phyloP scores from a whole-genome alignment of 371 early-diverging fungal species.

The Actinomortierella wolfii region DNA sequence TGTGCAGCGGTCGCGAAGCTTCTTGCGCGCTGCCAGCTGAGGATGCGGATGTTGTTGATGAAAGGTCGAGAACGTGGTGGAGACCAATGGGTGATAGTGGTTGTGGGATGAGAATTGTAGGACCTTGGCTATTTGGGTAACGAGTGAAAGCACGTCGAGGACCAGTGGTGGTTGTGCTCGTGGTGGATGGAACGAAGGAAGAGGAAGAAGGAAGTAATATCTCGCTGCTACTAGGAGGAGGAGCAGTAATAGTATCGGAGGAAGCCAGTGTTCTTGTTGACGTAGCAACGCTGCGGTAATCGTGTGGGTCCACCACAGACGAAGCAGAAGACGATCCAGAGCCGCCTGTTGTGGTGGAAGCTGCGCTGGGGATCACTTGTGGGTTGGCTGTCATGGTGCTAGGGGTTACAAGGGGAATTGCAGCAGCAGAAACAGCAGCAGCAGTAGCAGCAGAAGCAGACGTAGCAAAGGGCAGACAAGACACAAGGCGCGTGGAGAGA shows the following conservation, averaged over 20 bases:
- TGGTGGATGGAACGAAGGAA: background rate
- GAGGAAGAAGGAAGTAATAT: background rate
- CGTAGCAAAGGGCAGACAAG: too few relatives aligned
- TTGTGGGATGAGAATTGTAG: constrained; percentile 25
- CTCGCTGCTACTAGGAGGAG: constrained; percentile 5
- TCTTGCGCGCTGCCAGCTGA: background rate
- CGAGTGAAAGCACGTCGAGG: background rate
- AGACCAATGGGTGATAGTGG: constrained; percentile 32
- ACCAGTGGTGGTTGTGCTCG: background rate
- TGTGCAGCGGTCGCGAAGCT: constrained; percentile 4
- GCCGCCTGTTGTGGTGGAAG: constrained; percentile 76
- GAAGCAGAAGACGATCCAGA: constrained; percentile 55
- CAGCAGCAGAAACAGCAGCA: too few relatives aligned
- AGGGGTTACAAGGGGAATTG: too few relatives aligned
- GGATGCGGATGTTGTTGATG: constrained; percentile 11
- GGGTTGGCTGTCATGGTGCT: background rate
- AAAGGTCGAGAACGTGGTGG: constrained; percentile 37
- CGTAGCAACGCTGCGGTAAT: background rate
- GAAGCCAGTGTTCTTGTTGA: background rate
- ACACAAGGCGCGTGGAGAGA: too few relatives aligned
- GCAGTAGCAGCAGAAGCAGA: too few relatives aligned
- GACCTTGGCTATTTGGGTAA: constrained; percentile 8
- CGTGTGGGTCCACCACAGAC: background rate
- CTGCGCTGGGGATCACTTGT: constrained; percentile 38
- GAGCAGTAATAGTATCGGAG: constrained; percentile 2